Percentiles rank a stretch among this genome's conserved stretches.
Conservation (phyloP, 768 basidiomycete species). For the Lactifluus echinatus region DNA sequence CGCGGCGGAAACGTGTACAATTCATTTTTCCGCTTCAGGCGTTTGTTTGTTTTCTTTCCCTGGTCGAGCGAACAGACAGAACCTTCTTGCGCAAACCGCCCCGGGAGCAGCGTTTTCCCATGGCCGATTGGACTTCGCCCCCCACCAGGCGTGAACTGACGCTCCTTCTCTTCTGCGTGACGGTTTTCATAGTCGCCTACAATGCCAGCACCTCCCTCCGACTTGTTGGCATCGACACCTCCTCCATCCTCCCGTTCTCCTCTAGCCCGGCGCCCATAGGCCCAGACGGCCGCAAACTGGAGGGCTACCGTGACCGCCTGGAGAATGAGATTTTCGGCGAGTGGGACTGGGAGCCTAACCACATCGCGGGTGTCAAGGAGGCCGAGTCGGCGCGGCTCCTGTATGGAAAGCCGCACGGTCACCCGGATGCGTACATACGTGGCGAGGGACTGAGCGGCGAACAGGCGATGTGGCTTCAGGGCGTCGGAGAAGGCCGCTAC, state of each 20-base stretch:
- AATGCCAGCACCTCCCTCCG: conserved; percentile 61
- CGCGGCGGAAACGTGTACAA: neutral
- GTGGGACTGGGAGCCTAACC: conserved; percentile 57
- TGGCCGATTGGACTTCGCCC: conserved; percentile 45
- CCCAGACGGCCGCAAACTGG: conserved; percentile 41
- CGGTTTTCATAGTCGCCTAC: conserved; percentile 61
- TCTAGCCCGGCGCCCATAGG: conserved; percentile 26
- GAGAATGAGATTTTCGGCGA: conserved; percentile 60
- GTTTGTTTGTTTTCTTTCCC: neutral
- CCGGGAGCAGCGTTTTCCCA: conserved; percentile 1
- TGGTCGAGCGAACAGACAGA: neutral
- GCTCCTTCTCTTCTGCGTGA: conserved; percentile 56
- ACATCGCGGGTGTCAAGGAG: conserved; percentile 47
- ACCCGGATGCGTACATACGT: conserved; percentile 33
- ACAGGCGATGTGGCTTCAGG: conserved; percentile 18
- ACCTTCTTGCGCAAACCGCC: neutral
- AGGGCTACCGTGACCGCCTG: conserved; percentile 46
- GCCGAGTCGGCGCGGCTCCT: conserved; percentile 40
- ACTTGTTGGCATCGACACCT: conserved; percentile 30
- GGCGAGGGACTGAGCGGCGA: conserved; percentile 28
- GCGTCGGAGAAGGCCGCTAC: conserved; percentile 22
- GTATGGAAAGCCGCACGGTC: conserved; percentile 22
- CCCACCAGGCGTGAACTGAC: conserved; percentile 68
- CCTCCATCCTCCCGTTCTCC: neutral
- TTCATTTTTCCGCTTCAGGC: neutral